Base-by-base conservation (phyloP, 1,284 basidiomycete species). In the Tremellales sp. region DNA sequence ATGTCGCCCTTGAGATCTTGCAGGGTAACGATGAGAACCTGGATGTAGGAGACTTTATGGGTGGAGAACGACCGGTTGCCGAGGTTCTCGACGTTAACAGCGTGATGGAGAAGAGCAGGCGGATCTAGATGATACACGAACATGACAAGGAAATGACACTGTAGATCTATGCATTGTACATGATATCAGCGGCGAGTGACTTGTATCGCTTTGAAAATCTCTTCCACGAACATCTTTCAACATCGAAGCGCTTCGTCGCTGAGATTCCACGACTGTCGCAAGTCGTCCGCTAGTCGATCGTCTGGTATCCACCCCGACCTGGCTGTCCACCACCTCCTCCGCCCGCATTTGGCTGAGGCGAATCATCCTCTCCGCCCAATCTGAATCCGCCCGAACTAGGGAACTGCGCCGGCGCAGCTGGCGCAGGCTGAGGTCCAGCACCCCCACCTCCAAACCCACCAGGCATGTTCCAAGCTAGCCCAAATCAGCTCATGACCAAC, bases 1-100 rank as follows among this genome's bases (percentile, higher is more conserved):
- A 96, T 73, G 67, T 94, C 41, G 85, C 88, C 58, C 82, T 93
- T 26, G 92, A 97, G 70, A 89, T 96, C 60, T 75, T 97, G 46
- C 86, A 87, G 82, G 92, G 92, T 40, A 82, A 84, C 22, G 92
- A 97, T 68, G 89, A 93, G 72, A 78, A 75, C 17, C 78, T 96
- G 47, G 84, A 86, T 41, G 79, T 83, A 6, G 73, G 74, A 1
- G 89, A 93, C 63, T 78, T 90, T 58, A 87, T 91, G 72, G 60
- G 52, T 21, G 58, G 61, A 10, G 54, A 56, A 23, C 55, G 57
- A 11, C 46, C 54, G 27, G 35, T 65, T 27, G 55, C 53, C 39
- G 68, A 68, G 56, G 54, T 68, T 23, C 51, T 70, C 49, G 70
- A 72, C 50, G 58, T 67, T 17, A 69, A 60, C 51, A 57, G 59